phyloP scores from a whole-genome alignment of 148 eudicot species.

The Vaccinium darrowii region DNA sequence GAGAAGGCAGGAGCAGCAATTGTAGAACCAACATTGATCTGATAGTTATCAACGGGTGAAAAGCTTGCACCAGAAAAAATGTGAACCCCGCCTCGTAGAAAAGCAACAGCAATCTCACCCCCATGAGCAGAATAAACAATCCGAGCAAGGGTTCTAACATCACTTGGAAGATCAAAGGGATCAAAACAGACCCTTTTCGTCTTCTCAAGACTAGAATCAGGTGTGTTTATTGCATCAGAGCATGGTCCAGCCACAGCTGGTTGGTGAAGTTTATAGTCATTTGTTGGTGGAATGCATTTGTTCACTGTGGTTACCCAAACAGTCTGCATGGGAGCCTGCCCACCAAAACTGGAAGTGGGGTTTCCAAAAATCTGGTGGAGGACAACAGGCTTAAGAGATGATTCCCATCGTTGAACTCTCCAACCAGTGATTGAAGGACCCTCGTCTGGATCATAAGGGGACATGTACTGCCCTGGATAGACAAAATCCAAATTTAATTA shows the following conservation, averaged over 20 bases:
- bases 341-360: conserved; percentile 87
- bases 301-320: conserved; percentile 96
- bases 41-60: conserved; percentile 83
- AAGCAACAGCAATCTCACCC: conserved; percentile 96
- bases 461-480: conserved; percentile 92
- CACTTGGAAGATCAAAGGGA: conserved; percentile 98
- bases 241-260: conserved; percentile 30
- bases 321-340: conserved; percentile 95
- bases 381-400: conserved; percentile 91
- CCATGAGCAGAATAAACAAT: conserved; percentile 95
- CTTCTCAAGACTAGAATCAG: conserved; percentile 55
- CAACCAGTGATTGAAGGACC: conserved; percentile 98
- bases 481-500: conserved; percentile 14
- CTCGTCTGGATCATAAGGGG: conserved; percentile 99
- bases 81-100: conserved; percentile 87
- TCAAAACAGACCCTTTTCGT: conserved; percentile 77
- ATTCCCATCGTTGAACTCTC: conserved; percentile 99
- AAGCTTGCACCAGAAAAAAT: conserved; percentile 83
- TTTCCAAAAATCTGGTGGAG: conserved; percentile 98
- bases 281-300: conserved; percentile 76
- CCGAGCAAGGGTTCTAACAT: conserved; percentile 92
- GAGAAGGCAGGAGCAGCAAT: conserved; percentile 98
- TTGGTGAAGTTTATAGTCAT: conserved; percentile 57
- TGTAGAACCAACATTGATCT: conserved; percentile 84
- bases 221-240: conserved; percentile 35